Evolutionary conservation across 495 filamentous ascomycete genomes (phyloP).

Genomic region (Neurospora africana): DNA sequence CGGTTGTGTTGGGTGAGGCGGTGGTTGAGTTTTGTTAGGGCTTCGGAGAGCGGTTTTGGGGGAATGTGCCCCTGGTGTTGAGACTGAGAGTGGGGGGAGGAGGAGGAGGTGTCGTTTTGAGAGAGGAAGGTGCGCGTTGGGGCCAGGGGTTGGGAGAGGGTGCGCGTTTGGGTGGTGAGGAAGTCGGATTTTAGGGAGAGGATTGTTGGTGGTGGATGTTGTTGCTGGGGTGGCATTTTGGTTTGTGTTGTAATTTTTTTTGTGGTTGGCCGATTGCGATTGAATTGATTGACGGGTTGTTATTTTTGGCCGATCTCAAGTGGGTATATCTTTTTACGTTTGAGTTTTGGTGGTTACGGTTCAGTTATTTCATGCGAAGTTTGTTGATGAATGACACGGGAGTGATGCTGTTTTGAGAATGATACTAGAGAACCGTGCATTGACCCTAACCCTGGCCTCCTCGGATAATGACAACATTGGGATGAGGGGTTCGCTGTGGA

Average conservation of each 20-base stretch:
- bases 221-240: conserved; percentile 13
- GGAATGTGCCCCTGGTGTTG: conserved; percentile 33
- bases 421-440: background rate
- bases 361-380: background rate
- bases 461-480: background rate
- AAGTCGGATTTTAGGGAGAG: conserved; percentile 55
- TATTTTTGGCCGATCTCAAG: background rate
- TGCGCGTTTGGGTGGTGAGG: conserved; percentile 50
- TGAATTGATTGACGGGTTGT: background rate
- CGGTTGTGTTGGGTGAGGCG: conserved; percentile 58
- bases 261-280: background rate
- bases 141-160: conserved; percentile 45
- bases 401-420: background rate
- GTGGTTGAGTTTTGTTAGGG: conserved; percentile 49
- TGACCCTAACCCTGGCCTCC: background rate
- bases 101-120: conserved; percentile 14
- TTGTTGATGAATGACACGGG: background rate
- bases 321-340: background rate
- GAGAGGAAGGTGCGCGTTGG: conserved; percentile 45
- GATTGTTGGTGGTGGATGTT: conserved; percentile 36
- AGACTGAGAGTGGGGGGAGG: conserved; percentile 20
- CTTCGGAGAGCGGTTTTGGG: conserved; percentile 39
- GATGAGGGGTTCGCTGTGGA: background rate
- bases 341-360: background rate
- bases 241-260: background rate